phyloP scores from a whole-genome alignment of 345 rosid genomes.

The Salix purpurea region DNA sequence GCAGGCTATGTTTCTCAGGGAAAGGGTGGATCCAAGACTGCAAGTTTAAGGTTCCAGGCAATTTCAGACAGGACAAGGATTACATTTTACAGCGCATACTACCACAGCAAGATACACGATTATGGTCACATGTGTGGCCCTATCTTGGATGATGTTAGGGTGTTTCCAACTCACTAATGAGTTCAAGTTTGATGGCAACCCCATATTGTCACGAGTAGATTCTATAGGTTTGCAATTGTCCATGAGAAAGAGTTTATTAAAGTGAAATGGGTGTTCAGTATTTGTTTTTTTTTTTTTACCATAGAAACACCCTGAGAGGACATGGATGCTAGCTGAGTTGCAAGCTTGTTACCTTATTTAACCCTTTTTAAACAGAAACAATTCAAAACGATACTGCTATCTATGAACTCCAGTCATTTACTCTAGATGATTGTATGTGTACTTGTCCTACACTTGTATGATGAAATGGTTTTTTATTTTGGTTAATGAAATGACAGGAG shows the following conservation, averaged over 20 bases:
- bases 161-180: slow-evolving; percentile 12
- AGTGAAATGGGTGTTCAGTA: neutral
- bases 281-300: too few relatives aligned
- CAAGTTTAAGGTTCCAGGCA: slow-evolving; percentile 46
- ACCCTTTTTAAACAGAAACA: neutral
- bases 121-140: slow-evolving; percentile 86
- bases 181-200: neutral
- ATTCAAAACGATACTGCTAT: neutral
- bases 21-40: slow-evolving; percentile 47
- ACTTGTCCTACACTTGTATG: neutral
- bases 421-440: neutral
- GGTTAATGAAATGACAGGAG: neutral
- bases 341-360: too few relatives aligned
- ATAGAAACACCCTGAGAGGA: too few relatives aligned
- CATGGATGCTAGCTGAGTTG: too few relatives aligned
- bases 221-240: neutral
- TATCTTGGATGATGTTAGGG: slow-evolving; percentile 64
- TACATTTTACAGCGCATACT: slow-evolving; percentile 63
- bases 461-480: neutral
- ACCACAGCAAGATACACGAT: slow-evolving; percentile 69
- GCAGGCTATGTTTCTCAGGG: slow-evolving; percentile 42
- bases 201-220: neutral
- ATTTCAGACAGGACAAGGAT: slow-evolving; percentile 52
- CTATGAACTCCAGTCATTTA: neutral
- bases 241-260: neutral